These are phyloP conservation scores for Penstemon newberryi DNA, from an alignment of 257 asterid genomes.

Conservation along the genomic window DNA sequence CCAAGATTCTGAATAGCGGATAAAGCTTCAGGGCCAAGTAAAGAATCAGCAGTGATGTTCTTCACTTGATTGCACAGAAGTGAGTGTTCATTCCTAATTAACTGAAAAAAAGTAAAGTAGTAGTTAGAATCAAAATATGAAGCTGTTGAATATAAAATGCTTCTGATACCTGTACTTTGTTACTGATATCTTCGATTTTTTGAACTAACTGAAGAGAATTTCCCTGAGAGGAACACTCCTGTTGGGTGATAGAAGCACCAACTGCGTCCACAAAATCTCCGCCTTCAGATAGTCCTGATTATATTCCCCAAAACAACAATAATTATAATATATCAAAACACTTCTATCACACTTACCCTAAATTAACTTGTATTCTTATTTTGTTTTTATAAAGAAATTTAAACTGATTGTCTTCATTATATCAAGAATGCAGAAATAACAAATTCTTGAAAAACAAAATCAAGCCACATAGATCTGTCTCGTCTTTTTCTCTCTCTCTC, in stretches of 20 bases:
- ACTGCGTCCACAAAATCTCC: conserved; percentile 37
- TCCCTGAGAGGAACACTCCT: conserved; percentile 38
- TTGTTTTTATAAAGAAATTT: conserved; percentile 1
- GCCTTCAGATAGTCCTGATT: conserved; percentile 45
- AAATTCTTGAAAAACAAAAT: background rate
- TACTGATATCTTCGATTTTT: conserved; percentile 57
- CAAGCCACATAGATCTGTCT: background rate
- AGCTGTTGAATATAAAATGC: background rate
- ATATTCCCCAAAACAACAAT: conserved; percentile 24
- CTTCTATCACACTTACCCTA: background rate
- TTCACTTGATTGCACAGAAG: conserved; percentile 59
- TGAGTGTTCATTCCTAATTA: conserved; percentile 48
- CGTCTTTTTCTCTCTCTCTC: background rate
- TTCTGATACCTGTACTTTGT: conserved; percentile 56
- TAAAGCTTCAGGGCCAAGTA: conserved; percentile 56
- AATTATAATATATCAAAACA: background rate
- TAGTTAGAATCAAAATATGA: conserved; percentile 9
- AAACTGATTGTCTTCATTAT: background rate
- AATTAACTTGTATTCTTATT: background rate
- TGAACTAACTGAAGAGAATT: conserved; percentile 54
- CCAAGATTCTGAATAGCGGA: conserved; percentile 64
- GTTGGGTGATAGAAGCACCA: conserved; percentile 44
- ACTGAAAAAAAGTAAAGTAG: conserved; percentile 33
- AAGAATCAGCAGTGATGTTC: conserved; percentile 53
- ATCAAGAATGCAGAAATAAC: background rate